Evolutionary conservation across 2,329 filamentous ascomycete species (phyloP), one percentile per base, ranked within the genome.

Genomic region (Leptographium galeiforme): DNA sequence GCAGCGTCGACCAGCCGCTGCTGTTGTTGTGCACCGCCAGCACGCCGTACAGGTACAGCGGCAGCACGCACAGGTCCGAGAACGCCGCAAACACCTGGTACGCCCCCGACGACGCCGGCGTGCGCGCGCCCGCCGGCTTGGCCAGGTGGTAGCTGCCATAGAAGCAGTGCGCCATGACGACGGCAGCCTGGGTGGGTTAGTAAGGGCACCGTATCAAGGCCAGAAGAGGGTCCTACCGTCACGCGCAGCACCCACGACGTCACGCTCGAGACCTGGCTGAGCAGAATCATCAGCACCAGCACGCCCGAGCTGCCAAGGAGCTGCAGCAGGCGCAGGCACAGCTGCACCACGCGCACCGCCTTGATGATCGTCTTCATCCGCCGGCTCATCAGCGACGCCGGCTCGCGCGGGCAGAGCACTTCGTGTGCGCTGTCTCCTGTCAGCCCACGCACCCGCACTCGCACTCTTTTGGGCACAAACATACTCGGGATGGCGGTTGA

Each of bases 401-500:
- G 72, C 53, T 73, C 74, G 52, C 77, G 78, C 56, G 79, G 78
- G 62, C 82, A 76, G 36, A 85, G 72, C 51, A 85, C 76, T 59
- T 78, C 71, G 61, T 85, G 86, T 58, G 82, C 68, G 63, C 77
- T 80, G 53, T 36, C 32, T 18, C 19, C 32, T 25, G 25, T 25
- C 30, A 16, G 10, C 6, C 14, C n/a, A 48, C 25, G 12, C 32
- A 16, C 11, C 3, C 32, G 18, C 19, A 8, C 34, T 36, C 34
- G 8, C 34, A 7, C 14, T 16, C 39, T 4, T 6, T 2, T n/a
- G 12, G 3, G 12, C 8, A 2, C 19, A 12, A 18, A 71, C 81
- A 63, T 76, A 89, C 84, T 96, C 89, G 1, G 90, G 89, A 67
- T 95, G 90, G 55, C 79, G 77, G 67, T 94, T 93, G 73, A 95